phyloP scores from a whole-genome alignment of 805 yeast species.

The Candida coleopterorum region DNA sequence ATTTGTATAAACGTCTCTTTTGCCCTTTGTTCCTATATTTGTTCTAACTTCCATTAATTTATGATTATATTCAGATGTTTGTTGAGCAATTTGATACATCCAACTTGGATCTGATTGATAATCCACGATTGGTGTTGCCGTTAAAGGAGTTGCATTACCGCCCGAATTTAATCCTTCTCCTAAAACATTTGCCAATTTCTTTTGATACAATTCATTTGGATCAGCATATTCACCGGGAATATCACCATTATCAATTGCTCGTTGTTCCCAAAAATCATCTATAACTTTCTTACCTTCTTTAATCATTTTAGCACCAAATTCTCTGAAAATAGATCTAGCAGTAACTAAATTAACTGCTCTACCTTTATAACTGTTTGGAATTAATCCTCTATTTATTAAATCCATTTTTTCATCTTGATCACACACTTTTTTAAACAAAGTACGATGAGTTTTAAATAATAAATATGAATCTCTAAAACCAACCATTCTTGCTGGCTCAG shows the following conservation, averaged over 20 bases:
- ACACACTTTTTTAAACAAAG: slow-evolving; percentile 67
- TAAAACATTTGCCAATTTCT: slow-evolving; percentile 21
- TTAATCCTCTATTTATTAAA: slow-evolving; percentile 70
- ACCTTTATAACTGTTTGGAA: slow-evolving; percentile 89
- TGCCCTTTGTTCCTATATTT: slow-evolving; percentile 49
- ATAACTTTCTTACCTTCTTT: slow-evolving; percentile 72
- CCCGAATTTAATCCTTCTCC: slow-evolving; percentile 34
- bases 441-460: slow-evolving; percentile 79
- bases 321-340: slow-evolving; percentile 83
- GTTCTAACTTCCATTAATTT: slow-evolving; percentile 56
- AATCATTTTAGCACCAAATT: slow-evolving; percentile 84
- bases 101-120: slow-evolving; percentile 65
- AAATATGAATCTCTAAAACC: slow-evolving; percentile 91
- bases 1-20: slow-evolving; percentile 84
- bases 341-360: slow-evolving; percentile 86
- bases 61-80: slow-evolving; percentile 68
- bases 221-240: slow-evolving; percentile 70
- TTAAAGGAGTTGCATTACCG: slow-evolving; percentile 21
- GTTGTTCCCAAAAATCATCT: slow-evolving; percentile 85
- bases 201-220: slow-evolving; percentile 48
- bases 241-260: slow-evolving; percentile 55
- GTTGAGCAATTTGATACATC: slow-evolving; percentile 80
- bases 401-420: slow-evolving; percentile 77
- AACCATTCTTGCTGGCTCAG: slow-evolving; percentile 93
- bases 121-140: slow-evolving; percentile 34